Evolutionary conservation across 179 eudicot species (phyloP).

Genomic region (Silene noctiflora): DNA sequence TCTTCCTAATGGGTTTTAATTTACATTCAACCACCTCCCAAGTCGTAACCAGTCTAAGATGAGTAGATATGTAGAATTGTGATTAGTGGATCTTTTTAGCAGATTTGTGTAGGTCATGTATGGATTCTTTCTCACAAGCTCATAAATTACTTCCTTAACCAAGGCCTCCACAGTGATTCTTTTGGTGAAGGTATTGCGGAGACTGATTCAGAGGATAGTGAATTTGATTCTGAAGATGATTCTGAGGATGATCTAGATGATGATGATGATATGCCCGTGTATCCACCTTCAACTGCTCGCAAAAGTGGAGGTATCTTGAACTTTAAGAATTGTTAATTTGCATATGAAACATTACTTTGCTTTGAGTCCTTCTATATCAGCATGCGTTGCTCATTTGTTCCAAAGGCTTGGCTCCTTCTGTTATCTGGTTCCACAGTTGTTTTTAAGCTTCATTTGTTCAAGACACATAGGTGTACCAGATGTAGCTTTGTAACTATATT

Average conservation of each 20-base stretch:
- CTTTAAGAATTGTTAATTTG: not conserved
- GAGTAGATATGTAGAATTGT: not conserved
- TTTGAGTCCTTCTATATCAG: not conserved
- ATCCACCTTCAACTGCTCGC: slow-evolving; percentile 42
- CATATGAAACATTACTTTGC: not conserved
- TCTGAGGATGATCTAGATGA: slow-evolving; percentile 36
- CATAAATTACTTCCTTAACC: slow-evolving; percentile 40
- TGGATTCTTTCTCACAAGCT: slow-evolving; percentile 1
- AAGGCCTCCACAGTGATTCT: slow-evolving; percentile 40
- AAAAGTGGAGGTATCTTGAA: slow-evolving; percentile 72
- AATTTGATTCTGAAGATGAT: slow-evolving; percentile 41
- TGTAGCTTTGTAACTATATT: no score
- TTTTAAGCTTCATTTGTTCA: not conserved
- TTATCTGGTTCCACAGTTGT: not conserved
- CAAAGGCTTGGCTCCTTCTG: not conserved
- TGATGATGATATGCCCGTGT: slow-evolving; percentile 39
- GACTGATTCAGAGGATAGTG: slow-evolving; percentile 50
- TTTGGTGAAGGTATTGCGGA: slow-evolving; percentile 50
- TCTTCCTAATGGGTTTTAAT: not conserved
- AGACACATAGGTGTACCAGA: not conserved
- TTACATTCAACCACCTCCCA: not conserved
- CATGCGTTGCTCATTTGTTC: not conserved
- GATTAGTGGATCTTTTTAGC: not conserved
- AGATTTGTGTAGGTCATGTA: not conserved
- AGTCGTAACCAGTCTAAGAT: not conserved